Percentiles rank a stretch among this genome's conserved stretches.
Conservation (phyloP, 2,329 filamentous ascomycete species). For the Aspergillus sp. region DNA sequence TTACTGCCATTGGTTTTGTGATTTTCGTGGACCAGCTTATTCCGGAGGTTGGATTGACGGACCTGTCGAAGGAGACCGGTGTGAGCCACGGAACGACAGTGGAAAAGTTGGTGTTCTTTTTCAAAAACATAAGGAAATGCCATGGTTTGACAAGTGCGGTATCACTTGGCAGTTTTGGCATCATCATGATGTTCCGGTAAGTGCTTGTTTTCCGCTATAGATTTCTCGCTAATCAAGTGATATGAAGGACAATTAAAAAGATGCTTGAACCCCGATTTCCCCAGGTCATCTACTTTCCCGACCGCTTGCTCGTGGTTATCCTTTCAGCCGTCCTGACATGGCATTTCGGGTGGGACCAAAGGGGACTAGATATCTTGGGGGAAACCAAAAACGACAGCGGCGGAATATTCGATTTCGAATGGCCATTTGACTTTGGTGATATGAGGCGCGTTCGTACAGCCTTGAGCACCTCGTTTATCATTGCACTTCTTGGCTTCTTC, state of each 20-base stretch:
- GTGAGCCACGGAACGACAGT: slow-evolving; percentile 77
- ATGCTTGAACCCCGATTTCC: slow-evolving; percentile 72
- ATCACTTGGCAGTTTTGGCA: slow-evolving; percentile 68
- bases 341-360: slow-evolving; percentile 66
- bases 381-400: slow-evolving; percentile 67
- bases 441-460: slow-evolving; percentile 78
- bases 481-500: slow-evolving; percentile 94
- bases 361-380: slow-evolving; percentile 78
- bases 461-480: slow-evolving; percentile 86
- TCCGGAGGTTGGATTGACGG: slow-evolving; percentile 73
- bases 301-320: slow-evolving; percentile 84
- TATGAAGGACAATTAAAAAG: slow-evolving; percentile 66
- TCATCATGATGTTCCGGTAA: slow-evolving; percentile 86
- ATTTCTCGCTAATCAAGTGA: background rate
- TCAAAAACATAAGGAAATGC: slow-evolving; percentile 57
- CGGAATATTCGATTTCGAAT: slow-evolving; percentile 70
- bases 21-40: slow-evolving; percentile 94
- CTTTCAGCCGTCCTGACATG: slow-evolving; percentile 74
- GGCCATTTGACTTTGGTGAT: slow-evolving; percentile 71
- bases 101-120: slow-evolving; percentile 76
- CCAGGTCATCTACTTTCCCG: slow-evolving; percentile 78
- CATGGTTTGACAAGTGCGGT: slow-evolving; percentile 72
- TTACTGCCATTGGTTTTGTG: slow-evolving; percentile 92
- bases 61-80: slow-evolving; percentile 54
- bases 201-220: slow-evolving; percentile 16